phyloP scores from a whole-genome alignment of 225 moss, liverwort and hornwort genomes.

The Lunularia cruciata region DNA sequence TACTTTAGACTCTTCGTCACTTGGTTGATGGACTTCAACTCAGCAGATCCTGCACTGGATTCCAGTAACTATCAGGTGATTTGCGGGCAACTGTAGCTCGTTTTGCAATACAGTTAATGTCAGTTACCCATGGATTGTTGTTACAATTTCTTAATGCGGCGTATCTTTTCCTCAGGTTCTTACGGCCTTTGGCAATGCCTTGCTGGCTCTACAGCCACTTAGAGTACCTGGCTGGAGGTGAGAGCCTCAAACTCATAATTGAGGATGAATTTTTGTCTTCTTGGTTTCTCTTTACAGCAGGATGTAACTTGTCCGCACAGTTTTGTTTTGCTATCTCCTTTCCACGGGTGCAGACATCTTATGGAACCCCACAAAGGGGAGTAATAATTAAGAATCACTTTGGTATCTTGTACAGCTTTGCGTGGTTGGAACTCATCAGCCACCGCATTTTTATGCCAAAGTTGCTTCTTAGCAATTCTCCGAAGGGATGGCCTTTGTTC shows the following conservation, averaged over 20 bases:
- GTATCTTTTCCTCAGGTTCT: conserved; percentile 57
- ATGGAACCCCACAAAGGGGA: too few relatives aligned
- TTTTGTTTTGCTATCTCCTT: too few relatives aligned
- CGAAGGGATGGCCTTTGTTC: conserved; percentile 92
- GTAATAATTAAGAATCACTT: too few relatives aligned
- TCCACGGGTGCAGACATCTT: too few relatives aligned
- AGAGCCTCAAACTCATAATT: conserved; percentile 7
- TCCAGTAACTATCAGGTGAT: conserved; percentile 88
- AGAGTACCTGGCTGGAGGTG: conserved; percentile 93
- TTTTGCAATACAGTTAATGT: too few relatives aligned
- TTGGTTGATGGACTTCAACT: conserved; percentile 96
- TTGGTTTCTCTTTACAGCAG: too few relatives aligned
- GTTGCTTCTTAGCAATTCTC: conserved; percentile 76
- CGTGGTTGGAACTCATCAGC: conserved; percentile 92
- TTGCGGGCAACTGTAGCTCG: background rate
- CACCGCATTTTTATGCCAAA: conserved; percentile 98
- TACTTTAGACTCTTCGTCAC: conserved; percentile 94
- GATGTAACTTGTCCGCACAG: too few relatives aligned
- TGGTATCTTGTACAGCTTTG: conserved; percentile 53
- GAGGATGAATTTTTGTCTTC: too few relatives aligned
- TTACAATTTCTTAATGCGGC: too few relatives aligned
- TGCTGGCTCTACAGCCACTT: conserved; percentile 75
- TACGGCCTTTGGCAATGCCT: conserved; percentile 76
- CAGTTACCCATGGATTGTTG: too few relatives aligned
- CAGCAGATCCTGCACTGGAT: conserved; percentile 72